A percentile compares a stretch with the other conserved stretches of the same genome.
Evolutionary conservation across 2,329 filamentous ascomycete genomes (phyloP).

Genomic region (Hypoxylon sp.): DNA sequence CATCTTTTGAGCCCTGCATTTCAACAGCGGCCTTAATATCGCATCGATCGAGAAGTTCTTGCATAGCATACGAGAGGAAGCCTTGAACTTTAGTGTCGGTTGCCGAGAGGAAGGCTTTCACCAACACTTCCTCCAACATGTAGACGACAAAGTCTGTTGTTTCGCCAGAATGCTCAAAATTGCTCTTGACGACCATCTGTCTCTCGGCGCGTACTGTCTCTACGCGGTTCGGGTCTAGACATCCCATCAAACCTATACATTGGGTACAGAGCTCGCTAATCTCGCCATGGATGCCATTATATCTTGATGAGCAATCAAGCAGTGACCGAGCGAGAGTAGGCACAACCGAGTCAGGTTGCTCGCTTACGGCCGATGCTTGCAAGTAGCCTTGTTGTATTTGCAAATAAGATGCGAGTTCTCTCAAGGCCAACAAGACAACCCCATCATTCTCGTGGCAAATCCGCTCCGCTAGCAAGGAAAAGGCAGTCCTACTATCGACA

Average conservation of each 20-base stretch:
- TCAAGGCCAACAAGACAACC: constrained; percentile 84
- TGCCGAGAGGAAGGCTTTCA: constrained; percentile 90
- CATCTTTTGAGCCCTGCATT: constrained; percentile 59
- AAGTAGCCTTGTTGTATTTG: constrained; percentile 79
- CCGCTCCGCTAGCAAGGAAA: constrained; percentile 78
- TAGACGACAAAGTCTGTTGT: constrained; percentile 88
- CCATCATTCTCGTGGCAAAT: constrained; percentile 85
- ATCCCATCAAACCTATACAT: constrained; percentile 89
- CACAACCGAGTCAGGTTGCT: constrained; percentile 83
- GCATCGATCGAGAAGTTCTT: constrained; percentile 84
- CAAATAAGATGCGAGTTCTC: constrained; percentile 81
- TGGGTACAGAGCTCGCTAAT: constrained; percentile 81
- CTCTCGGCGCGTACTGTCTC: constrained; percentile 82
- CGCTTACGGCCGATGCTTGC: constrained; percentile 81
- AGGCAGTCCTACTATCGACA: constrained; percentile 73
- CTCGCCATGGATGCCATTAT: constrained; percentile 73
- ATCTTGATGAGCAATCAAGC: constrained; percentile 86
- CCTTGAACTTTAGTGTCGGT: constrained; percentile 90
- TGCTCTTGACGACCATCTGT: constrained; percentile 87
- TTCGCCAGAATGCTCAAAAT: constrained; percentile 83
- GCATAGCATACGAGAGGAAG: constrained; percentile 94
- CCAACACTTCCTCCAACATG: constrained; percentile 85
- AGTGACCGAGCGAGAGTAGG: constrained; percentile 79
- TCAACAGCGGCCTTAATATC: constrained; percentile 72
- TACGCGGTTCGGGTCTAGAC: constrained; percentile 89